phyloP scores from a whole-genome alignment of 441 rosid genomes.

The Biscutella auriculata region DNA sequence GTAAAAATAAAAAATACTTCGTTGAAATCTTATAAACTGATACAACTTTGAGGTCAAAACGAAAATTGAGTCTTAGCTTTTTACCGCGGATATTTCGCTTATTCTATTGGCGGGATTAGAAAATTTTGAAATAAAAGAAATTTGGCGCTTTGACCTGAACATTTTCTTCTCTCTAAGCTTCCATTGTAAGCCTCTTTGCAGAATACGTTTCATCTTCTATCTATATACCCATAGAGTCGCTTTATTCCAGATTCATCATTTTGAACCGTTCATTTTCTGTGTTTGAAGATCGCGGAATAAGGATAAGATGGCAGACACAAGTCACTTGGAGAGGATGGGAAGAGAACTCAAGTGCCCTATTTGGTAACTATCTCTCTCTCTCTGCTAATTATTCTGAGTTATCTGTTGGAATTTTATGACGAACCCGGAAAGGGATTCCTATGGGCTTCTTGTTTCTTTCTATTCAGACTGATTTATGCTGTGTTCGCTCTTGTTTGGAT shows the following conservation, averaged over 20 bases:
- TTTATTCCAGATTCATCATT: neutral
- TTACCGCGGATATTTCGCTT: neutral
- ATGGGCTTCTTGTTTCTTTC: too few species aligned
- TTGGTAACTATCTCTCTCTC: conserved; percentile 38
- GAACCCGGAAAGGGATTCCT: too few species aligned
- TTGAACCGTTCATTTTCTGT: neutral
- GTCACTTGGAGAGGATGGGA: conserved; percentile 78
- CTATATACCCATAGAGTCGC: neutral
- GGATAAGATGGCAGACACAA: conserved; percentile 45
- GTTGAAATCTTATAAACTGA: neutral
- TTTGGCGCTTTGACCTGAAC: conserved; percentile 7
- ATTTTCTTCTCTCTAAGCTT: conserved; percentile 4
- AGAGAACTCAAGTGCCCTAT: conserved; percentile 89
- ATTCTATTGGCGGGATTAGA: conserved; percentile 15
- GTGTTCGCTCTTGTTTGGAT: too few species aligned
- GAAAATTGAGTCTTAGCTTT: neutral
- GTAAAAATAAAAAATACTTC: neutral
- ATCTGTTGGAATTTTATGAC: too few species aligned
- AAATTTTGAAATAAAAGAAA: neutral
- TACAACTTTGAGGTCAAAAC: neutral
- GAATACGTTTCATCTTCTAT: neutral
- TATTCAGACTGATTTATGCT: too few species aligned
- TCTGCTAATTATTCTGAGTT: neutral
- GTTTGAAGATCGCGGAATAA: neutral
- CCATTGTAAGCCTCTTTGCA: conserved; percentile 6